phyloP scores from a whole-genome alignment of 495 filamentous ascomycete species.

The Penicillium salamii region DNA sequence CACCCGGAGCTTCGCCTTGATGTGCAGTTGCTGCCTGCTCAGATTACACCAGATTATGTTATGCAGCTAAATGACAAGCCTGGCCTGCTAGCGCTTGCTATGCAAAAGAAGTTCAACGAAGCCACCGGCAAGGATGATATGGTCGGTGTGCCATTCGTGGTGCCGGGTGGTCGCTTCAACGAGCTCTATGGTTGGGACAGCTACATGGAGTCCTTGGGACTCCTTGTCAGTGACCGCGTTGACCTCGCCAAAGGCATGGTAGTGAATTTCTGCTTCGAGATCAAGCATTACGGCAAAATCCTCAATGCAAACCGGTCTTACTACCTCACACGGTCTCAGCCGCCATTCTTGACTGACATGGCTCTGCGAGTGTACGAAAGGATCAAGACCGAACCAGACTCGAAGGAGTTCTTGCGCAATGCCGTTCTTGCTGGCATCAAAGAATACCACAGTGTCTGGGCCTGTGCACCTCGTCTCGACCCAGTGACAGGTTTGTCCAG shows the following conservation, averaged over 20 bases:
- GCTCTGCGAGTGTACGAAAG: slow-evolving; percentile 83
- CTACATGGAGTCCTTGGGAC: slow-evolving; percentile 90
- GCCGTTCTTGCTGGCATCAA: slow-evolving; percentile 91
- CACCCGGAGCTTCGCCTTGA: slow-evolving; percentile 81
- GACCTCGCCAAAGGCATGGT: slow-evolving; percentile 92
- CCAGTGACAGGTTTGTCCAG: slow-evolving; percentile 77
- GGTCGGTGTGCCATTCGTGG: slow-evolving; percentile 86
- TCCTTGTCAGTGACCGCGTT: slow-evolving; percentile 76
- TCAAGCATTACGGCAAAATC: slow-evolving; percentile 97
- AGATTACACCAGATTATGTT: slow-evolving; percentile 73
- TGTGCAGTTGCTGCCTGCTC: slow-evolving; percentile 68
- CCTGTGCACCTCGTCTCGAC: slow-evolving; percentile 73
- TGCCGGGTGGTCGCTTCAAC: slow-evolving; percentile 95
- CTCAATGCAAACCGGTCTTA: slow-evolving; percentile 95
- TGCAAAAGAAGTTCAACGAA: slow-evolving; percentile 69
- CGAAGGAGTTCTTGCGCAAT: slow-evolving; percentile 71
- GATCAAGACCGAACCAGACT: slow-evolving; percentile 75
- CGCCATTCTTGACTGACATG: slow-evolving; percentile 97
- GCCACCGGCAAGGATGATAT: slow-evolving; percentile 63
- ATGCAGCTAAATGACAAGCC: slow-evolving; percentile 76
- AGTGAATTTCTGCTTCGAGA: slow-evolving; percentile 93
- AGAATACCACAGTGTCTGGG: slow-evolving; percentile 94
- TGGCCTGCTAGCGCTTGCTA: slow-evolving; percentile 83
- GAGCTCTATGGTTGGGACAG: slow-evolving; percentile 98
- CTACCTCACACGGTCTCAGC: slow-evolving; percentile 90